A percentile compares a stretch with the other conserved stretches of the same genome.
Evolutionary conservation across 78 protist species (phyloP).

Genomic region (Speleostelium caveatum): DNA sequence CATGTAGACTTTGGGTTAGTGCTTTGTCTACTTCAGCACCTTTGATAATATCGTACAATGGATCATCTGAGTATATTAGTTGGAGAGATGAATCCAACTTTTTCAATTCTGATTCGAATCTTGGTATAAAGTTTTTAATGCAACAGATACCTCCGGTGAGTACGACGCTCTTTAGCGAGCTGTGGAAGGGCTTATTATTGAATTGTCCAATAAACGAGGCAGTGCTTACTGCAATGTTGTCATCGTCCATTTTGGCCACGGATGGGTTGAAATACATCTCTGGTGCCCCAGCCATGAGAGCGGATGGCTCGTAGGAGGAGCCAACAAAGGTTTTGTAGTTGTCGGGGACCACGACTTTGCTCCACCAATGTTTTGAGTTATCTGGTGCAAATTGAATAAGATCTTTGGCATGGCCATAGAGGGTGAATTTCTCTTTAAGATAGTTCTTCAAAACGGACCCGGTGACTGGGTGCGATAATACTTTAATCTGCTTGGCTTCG

Average conservation of each 20-base stretch:
- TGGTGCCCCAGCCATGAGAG: too few species aligned
- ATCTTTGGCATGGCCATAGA: not conserved
- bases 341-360: not conserved
- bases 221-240: too few species aligned
- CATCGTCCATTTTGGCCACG: not conserved
- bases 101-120: not conserved
- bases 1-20: conserved; percentile 9
- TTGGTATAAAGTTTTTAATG: too few species aligned
- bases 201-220: too few species aligned
- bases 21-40: not conserved
- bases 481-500: not conserved
- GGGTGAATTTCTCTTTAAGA: not conserved
- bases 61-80: not conserved
- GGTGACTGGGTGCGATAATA: not conserved
- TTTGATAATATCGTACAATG: not conserved
- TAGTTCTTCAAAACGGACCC: not conserved
- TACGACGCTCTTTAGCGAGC: not conserved
- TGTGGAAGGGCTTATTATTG: not conserved
- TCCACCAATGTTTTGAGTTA: not conserved
- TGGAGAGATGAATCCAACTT: not conserved
- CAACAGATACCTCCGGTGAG: not conserved
- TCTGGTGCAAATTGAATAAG: not conserved
- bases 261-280: conserved; percentile 14
- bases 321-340: not conserved
- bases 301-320: not conserved